Evolutionary conservation across 495 filamentous ascomycete species (phyloP).

Genomic region (Entonaema liquescens): DNA sequence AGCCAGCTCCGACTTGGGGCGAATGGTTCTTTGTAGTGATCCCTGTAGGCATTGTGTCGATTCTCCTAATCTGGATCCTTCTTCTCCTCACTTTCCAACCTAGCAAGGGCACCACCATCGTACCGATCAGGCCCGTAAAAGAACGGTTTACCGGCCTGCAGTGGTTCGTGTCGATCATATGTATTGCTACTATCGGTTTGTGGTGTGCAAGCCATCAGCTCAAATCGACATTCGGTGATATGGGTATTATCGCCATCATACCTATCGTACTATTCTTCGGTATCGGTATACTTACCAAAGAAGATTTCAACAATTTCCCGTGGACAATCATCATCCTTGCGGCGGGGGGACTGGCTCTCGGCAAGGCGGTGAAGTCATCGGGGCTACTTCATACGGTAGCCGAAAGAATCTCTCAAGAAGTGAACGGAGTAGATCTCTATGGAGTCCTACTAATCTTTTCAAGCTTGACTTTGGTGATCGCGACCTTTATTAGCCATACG

Average conservation of each 20-base stretch:
- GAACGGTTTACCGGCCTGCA: constrained; percentile 90
- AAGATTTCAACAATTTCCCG: constrained; percentile 99
- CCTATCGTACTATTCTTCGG: constrained; percentile 97
- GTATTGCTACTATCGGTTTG: constrained; percentile 83
- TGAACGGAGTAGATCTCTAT: constrained; percentile 85
- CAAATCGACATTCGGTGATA: constrained; percentile 88
- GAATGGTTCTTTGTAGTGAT: constrained; percentile 97
- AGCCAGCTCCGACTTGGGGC: constrained; percentile 86
- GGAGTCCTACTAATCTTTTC: constrained; percentile 87
- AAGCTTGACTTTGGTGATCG: constrained; percentile 86
- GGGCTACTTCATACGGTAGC: constrained; percentile 94
- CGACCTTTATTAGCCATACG: constrained; percentile 98
- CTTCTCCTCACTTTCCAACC: constrained; percentile 86
- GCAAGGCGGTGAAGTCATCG: constrained; percentile 92
- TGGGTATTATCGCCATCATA: constrained; percentile 98
- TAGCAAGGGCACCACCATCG: constrained; percentile 84
- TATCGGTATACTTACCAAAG: constrained; percentile 95
- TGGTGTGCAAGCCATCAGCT: constrained; percentile 95
- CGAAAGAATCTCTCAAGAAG: constrained; percentile 70
- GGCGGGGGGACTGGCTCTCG: constrained; percentile 89
- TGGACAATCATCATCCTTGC: constrained; percentile 99
- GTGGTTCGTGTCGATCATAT: constrained; percentile 89
- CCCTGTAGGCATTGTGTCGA: constrained; percentile 89
- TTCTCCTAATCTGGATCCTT: constrained; percentile 88
- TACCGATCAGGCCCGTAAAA: constrained; percentile 86